Conservation (phyloP, 2,329 filamentous ascomycete species). For the Verticillium alfalfae region DNA sequence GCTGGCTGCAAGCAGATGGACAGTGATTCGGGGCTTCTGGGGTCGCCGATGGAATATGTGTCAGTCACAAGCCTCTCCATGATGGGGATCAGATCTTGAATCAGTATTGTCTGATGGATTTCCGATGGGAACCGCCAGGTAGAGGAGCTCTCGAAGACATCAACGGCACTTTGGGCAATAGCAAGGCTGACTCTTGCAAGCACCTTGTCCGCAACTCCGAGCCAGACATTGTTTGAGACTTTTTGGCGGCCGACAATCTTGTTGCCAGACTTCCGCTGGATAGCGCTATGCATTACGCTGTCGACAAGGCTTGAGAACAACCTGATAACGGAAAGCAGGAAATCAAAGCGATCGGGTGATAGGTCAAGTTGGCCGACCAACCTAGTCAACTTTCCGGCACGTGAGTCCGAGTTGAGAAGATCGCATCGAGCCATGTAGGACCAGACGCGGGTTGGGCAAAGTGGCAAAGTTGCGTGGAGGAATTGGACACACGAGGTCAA, state of each 20-base stretch:
- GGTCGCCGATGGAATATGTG: constrained; percentile 69
- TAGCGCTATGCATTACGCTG: constrained; percentile 65
- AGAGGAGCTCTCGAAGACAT: constrained; percentile 78
- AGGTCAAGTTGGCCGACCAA: constrained; percentile 82
- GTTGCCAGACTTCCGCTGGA: constrained; percentile 56
- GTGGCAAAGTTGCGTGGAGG: constrained; percentile 64
- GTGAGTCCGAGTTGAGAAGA: constrained; percentile 70
- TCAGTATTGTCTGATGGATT: constrained; percentile 63
- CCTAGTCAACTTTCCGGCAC: constrained; percentile 68
- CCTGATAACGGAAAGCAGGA: constrained; percentile 67
- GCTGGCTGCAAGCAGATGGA: constrained; percentile 64
- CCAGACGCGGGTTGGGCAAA: constrained; percentile 82
- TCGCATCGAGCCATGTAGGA: constrained; percentile 79
- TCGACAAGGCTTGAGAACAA: constrained; percentile 73
- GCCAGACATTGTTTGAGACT: constrained; percentile 49
- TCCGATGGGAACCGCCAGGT: constrained; percentile 77
- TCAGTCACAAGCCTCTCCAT: constrained; percentile 68
- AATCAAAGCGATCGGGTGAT: constrained; percentile 67
- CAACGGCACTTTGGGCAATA: constrained; percentile 70
- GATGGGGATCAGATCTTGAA: constrained; percentile 60
- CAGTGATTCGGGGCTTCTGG: constrained; percentile 34
- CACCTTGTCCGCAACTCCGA: constrained; percentile 73
- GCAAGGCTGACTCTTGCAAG: constrained; percentile 66
- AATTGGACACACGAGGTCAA: constrained; percentile 72
- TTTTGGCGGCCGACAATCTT: constrained; percentile 43